Conservation (phyloP, 2,329 filamentous ascomycete genomes). For the Xylaria sp. region DNA sequence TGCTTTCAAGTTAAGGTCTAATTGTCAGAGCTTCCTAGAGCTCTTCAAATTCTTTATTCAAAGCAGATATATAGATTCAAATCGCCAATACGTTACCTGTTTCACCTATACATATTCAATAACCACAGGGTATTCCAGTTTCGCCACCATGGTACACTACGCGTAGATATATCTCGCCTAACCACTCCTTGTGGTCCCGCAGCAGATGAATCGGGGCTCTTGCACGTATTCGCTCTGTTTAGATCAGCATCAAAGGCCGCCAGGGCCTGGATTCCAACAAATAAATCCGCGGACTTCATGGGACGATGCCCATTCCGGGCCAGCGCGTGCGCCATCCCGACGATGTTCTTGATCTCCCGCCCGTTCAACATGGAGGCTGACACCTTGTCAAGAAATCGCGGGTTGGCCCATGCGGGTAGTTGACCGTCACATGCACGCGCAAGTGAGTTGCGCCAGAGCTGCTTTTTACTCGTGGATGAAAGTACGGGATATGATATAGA, state of each 20-base stretch:
- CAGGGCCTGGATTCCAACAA: not conserved
- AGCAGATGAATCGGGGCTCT: not conserved
- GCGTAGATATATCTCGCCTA: not conserved
- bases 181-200: not conserved
- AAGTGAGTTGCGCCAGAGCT: not conserved
- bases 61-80: no score
- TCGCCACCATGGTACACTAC: not conserved
- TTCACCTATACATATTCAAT: not conserved
- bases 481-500: not conserved
- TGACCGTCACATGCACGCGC: not conserved
- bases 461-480: not conserved
- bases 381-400: not conserved
- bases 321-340: not conserved
- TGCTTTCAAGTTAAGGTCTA: no score
- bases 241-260: not conserved
- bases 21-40: no score
- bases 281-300: not conserved
- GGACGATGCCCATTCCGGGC: not conserved
- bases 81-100: not conserved
- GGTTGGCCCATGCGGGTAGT: not conserved
- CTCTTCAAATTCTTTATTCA: no score
- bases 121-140: not conserved
- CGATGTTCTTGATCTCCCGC: not conserved
- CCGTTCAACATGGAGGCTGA: not conserved
- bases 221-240: not conserved